phyloP scores from a whole-genome alignment of 176 grass and related monocot genomes.

The Eragrostis nindensis region DNA sequence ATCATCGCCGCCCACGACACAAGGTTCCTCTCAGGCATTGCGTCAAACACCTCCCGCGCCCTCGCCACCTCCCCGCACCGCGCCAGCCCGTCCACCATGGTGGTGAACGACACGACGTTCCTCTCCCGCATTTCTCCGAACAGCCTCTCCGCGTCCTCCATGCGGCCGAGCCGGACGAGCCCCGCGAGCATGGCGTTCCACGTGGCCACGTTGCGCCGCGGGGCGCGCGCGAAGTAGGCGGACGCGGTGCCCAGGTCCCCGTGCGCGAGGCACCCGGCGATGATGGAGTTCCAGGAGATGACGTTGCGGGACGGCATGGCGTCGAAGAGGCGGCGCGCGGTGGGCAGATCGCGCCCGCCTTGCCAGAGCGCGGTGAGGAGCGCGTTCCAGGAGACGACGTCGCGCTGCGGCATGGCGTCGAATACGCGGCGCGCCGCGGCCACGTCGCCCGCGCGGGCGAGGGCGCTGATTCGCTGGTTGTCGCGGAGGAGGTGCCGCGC shows the following conservation, averaged over 20 bases:
- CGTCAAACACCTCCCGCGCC: slow-evolving; percentile 71
- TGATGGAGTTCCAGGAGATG: slow-evolving; percentile 90
- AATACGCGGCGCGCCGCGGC: slow-evolving; percentile 78
- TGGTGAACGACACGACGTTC: slow-evolving; percentile 84
- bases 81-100: slow-evolving; percentile 72
- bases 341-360: slow-evolving; percentile 58
- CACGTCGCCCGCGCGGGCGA: slow-evolving; percentile 61
- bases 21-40: slow-evolving; percentile 67
- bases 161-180: slow-evolving; percentile 53
- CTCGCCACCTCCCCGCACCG: slow-evolving; percentile 46
- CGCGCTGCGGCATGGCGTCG: slow-evolving; percentile 68
- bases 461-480: slow-evolving; percentile 58
- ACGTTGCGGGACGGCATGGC: slow-evolving; percentile 68
- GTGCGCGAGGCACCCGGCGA: slow-evolving; percentile 74
- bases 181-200: slow-evolving; percentile 90
- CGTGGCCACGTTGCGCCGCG: slow-evolving; percentile 67
- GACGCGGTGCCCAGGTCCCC: slow-evolving; percentile 58
- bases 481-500: slow-evolving; percentile 38
- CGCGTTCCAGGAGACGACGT: slow-evolving; percentile 86
- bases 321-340: slow-evolving; percentile 63
- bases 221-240: slow-evolving; percentile 62
- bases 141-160: slow-evolving; percentile 57
- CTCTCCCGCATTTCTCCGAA: slow-evolving; percentile 66
- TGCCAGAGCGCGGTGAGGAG: slow-evolving; percentile 79
- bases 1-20: slow-evolving; percentile 85